These are phyloP conservation scores for Lipomyces anomalus DNA, from an alignment of 805 yeast species.

Conservation along the genomic window DNA sequence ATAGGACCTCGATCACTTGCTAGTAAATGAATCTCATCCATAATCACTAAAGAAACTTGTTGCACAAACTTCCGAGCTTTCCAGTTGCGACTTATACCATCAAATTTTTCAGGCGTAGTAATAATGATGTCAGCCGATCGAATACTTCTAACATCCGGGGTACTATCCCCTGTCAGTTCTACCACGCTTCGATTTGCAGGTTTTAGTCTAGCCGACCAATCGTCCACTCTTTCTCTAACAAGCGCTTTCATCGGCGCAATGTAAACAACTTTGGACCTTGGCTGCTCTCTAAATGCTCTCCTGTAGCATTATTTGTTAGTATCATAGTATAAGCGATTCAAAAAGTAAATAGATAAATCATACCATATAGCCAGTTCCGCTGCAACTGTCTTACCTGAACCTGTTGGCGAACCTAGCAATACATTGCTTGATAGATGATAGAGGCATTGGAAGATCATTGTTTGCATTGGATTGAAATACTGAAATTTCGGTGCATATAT, in stretches of 20 bases:
- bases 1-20: conserved; percentile 86
- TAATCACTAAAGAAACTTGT: conserved; percentile 65
- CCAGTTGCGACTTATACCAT: conserved; percentile 85
- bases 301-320: conserved; percentile 5
- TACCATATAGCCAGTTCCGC: conserved; percentile 96
- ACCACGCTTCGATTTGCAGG: conserved; percentile 51
- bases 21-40: conserved; percentile 80
- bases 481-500: conserved; percentile 65
- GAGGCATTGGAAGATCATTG: conserved; percentile 88
- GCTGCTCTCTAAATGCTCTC: conserved; percentile 74
- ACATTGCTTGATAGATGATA: conserved; percentile 75
- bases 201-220: conserved; percentile 57
- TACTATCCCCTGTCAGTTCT: conserved; percentile 77
- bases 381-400: conserved; percentile 96
- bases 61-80: conserved; percentile 71
- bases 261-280: conserved; percentile 58
- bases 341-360: background rate
- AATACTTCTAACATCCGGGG: conserved; percentile 64
- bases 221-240: conserved; percentile 77
- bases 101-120: conserved; percentile 83
- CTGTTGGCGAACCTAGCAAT: conserved; percentile 96
- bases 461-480: conserved; percentile 97
- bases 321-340: background rate
- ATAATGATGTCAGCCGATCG: conserved; percentile 67
- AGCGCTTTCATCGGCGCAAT: conserved; percentile 89